Base-by-base conservation (phyloP, 345 rosid species). In the Gossypium anomalum region DNA sequence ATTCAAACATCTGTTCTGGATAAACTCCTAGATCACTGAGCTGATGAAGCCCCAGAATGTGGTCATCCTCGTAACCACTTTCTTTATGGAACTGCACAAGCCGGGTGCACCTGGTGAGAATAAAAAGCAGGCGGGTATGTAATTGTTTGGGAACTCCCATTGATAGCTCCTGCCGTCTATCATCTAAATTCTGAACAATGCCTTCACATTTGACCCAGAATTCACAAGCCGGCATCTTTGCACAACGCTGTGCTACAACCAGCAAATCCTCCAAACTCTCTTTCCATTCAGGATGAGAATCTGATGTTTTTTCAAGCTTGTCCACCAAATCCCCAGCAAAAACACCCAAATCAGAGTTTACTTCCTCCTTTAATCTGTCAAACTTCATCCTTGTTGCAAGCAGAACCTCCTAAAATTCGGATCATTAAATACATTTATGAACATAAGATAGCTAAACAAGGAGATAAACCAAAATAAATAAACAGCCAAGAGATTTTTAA, bases 1-100 rank as follows among this genome's bases (percentile, higher is more conserved):
- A 82, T 73, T 88, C 92, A 25, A 82, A 75, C 80, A 89, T 86
- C 76, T 91, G 89, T 65, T 91, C 91, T 8, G 92, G 86, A 81
- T 95, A 95, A 80, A 90, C 97, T 78, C 99, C 98, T 44, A 95
- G 96, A 80, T 95, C 98, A 72, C 98, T 91, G 3, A 87, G 81
- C 78, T 93, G 89, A 81, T 95, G 98, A 80, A 89, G 85, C 69
- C 97, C 94, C 72, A 90, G 72, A 80, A 94, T 88, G 65, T 89
- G 88, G 17, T 87, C 88, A 58, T 89, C 93, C 51, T 89, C 93
- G 71, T 85, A 93, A 70, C 99, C 96, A 38, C 87, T 83, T 89
- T 93, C 99, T 78, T 91, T 95, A 76, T 92, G 93, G 80, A 95
- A 95, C 82, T 95, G 98, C 79, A 95, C 98, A 72, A 93, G 94